Base-by-base conservation (phyloP, 805 yeast genomes). In the Zygoascus bituminiphila region DNA sequence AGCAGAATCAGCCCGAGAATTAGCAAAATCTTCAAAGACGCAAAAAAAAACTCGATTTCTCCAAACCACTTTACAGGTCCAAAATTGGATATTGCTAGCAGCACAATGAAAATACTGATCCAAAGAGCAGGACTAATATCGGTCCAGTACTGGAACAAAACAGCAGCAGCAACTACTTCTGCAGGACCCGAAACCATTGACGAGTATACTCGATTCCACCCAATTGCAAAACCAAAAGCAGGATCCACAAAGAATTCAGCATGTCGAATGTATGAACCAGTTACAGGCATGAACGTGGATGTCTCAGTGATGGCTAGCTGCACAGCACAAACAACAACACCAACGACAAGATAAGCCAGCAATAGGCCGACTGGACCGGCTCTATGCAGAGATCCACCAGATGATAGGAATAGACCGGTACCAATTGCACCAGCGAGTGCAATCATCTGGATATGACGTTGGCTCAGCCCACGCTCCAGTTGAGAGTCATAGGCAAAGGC, bases 371-470 rank as follows among this genome's bases (percentile, higher is more conserved):
- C 82, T 0, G 89, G 82, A 1, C 94, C 93, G 46, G 84, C 88
- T 38, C 72, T 69, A 29, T 73, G 69, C 20, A 85, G 65, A 1
- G 79, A 83, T 45, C 70, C 65, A 12, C 88, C 88, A 48, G 82
- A 81, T 19, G 86, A 75, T 4, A 84, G 85, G 54, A 84, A 84
- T 5, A 84, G 67, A 12, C 86, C 91, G 2, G 88, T 81, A 39
- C 94, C 94, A 54, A 84, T 82, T 39, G 86, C 81, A 46, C 89
- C 91, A 19, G 89, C 87, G 23, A 85, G 79, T 8, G 87, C 82
- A 51, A 85, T 79, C 49, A 85, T 70, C 57, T 83, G 87, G 17
- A 85, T 79, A 66, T 87, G 95, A 50, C 95, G 35, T 4, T 51
- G 44, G 9, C 38, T 45, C 41, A 48, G 25, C 7, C 49, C 20